These are phyloP conservation scores for Trametes sp. DNA, from an alignment of 1,284 basidiomycete genomes.

Conservation along the genomic window DNA sequence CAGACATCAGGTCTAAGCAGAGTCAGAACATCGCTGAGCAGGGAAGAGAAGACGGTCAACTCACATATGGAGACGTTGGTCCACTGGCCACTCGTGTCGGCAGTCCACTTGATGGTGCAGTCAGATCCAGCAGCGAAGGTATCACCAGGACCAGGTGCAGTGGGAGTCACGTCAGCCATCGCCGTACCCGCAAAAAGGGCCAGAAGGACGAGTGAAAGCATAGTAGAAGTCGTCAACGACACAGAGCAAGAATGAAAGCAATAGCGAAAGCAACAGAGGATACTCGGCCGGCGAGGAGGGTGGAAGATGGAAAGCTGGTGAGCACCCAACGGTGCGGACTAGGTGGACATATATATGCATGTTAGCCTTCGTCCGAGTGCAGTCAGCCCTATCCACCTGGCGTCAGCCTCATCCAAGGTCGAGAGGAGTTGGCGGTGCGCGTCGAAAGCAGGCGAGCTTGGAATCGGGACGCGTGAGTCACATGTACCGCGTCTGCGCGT, in stretches of 20 bases:
- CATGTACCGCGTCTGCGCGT: constrained; percentile 33
- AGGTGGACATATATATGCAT: neutral
- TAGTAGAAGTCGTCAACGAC: constrained; percentile 3
- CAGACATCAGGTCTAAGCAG: constrained; percentile 48
- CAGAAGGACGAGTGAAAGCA: constrained; percentile 19
- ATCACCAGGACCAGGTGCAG: constrained; percentile 48
- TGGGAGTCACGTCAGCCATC: constrained; percentile 44
- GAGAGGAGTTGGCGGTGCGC: neutral
- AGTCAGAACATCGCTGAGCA: neutral
- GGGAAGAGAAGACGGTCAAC: constrained; percentile 12
- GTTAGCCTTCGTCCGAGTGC: neutral
- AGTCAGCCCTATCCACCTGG: constrained; percentile 11
- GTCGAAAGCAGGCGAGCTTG: neutral
- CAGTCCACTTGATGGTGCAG: constrained; percentile 43
- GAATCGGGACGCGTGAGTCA: constrained; percentile 9
- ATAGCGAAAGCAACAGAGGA: constrained; percentile 4
- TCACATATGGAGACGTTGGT: constrained; percentile 48
- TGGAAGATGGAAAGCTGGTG: constrained; percentile 1
- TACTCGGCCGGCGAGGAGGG: constrained; percentile 28
- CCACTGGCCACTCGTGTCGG: constrained; percentile 44
- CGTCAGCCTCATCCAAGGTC: neutral
- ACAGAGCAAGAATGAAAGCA: neutral
- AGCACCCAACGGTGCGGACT: too few species aligned
- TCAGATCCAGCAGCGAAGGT: constrained; percentile 43
- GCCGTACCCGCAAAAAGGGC: constrained; percentile 19